Conservation (phyloP, 257 asterid genomes). For the Capsicum chinense region DNA sequence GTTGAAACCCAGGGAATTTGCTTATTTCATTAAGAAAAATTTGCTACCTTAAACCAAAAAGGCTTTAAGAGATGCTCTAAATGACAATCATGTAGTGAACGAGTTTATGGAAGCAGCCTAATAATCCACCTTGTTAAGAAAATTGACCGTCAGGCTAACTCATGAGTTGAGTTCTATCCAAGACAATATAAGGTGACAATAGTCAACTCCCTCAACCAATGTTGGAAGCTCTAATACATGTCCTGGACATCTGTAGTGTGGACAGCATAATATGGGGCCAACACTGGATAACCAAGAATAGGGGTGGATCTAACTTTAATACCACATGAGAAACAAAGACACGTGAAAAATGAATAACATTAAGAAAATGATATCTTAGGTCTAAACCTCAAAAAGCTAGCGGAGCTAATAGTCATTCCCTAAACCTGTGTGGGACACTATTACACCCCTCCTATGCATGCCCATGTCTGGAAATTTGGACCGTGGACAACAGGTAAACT, state of each 20-base stretch:
- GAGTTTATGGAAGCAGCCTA: not conserved
- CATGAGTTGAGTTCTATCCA: not conserved
- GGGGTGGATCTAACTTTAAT: not conserved
- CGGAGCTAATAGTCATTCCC: conserved; percentile 20
- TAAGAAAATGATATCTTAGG: not conserved
- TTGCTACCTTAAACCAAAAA: not conserved
- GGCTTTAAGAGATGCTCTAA: not conserved
- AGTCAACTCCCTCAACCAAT: not conserved
- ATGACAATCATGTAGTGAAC: not conserved
- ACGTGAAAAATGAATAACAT: not conserved
- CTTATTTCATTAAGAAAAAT: not conserved
- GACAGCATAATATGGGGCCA: not conserved
- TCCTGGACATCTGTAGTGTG: not conserved
- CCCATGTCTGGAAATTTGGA: not conserved
- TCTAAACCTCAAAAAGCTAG: conserved; percentile 12
- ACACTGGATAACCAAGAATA: conserved; percentile 26
- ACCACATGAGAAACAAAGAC: not conserved
- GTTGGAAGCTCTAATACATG: not conserved
- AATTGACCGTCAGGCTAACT: not conserved
- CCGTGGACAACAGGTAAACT: not conserved
- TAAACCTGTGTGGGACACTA: not conserved
- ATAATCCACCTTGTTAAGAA: conserved; percentile 2
- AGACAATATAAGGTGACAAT: not conserved
- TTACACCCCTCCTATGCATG: not conserved
- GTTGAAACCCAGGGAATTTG: conserved; percentile 15